phyloP scores from a whole-genome alignment of 495 filamentous ascomycete species.

The Entonaema liquescens region DNA sequence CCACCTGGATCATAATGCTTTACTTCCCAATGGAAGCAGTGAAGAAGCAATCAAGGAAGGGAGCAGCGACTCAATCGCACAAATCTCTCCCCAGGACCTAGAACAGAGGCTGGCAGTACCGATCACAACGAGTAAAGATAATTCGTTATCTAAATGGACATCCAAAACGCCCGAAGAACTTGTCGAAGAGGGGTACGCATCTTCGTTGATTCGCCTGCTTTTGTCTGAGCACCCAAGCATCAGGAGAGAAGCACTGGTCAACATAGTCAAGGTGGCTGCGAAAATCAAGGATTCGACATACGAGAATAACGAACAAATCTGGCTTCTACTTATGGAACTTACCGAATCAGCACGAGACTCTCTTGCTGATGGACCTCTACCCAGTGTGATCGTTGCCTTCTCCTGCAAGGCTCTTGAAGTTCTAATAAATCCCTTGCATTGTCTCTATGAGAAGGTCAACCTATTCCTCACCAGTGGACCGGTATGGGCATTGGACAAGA shows the following conservation, averaged over 20 bases:
- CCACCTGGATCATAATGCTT: not conserved
- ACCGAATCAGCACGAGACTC: conserved; percentile 71
- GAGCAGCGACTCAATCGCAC: not conserved
- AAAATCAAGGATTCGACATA: conserved; percentile 76
- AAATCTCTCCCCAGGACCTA: conserved; percentile 40
- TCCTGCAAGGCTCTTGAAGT: conserved; percentile 73
- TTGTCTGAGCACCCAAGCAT: conserved; percentile 77
- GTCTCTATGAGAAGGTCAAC: conserved; percentile 88
- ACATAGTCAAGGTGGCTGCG: conserved; percentile 68
- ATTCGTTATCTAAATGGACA: conserved; percentile 72
- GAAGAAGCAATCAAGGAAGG: not conserved
- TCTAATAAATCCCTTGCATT: conserved; percentile 78
- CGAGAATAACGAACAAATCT: conserved; percentile 77
- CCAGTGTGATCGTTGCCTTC: conserved; percentile 77
- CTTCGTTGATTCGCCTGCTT: conserved; percentile 74
- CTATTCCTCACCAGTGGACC: conserved; percentile 80
- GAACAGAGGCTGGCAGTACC: conserved; percentile 49
- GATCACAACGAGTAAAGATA: conserved; percentile 58
- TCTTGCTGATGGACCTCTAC: conserved; percentile 67
- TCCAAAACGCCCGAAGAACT: conserved; percentile 76
- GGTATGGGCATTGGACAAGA: conserved; percentile 72
- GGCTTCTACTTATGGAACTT: conserved; percentile 78
- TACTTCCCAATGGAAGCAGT: not conserved
- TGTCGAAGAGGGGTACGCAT: conserved; percentile 74
- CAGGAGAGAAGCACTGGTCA: conserved; percentile 76